Conservation (phyloP, 345 rosid genomes). For the Carallia pectinifolia region DNA sequence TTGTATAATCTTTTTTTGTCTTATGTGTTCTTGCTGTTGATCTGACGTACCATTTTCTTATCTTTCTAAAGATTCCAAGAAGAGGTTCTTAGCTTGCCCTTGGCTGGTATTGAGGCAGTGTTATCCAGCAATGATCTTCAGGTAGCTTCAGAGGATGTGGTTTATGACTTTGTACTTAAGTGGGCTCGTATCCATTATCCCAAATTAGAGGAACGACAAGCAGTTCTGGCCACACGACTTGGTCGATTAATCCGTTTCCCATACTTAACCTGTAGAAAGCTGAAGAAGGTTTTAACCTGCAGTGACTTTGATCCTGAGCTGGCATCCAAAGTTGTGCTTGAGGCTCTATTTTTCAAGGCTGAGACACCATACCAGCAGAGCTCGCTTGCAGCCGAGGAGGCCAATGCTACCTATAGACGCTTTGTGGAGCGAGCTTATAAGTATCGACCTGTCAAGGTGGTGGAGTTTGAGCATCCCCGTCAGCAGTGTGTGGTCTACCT, state of each 20-base stretch:
- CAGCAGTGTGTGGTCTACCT: conserved; percentile 75
- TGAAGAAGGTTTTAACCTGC: conserved; percentile 66
- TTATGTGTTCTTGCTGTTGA: not conserved
- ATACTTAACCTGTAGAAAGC: conserved; percentile 65
- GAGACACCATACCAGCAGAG: conserved; percentile 55
- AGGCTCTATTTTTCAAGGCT: conserved; percentile 78
- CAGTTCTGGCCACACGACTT: conserved; percentile 51
- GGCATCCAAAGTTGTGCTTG: conserved; percentile 59
- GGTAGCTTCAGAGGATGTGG: conserved; percentile 66
- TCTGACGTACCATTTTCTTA: not conserved
- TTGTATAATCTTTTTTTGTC: not conserved
- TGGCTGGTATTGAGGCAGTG: conserved; percentile 77
- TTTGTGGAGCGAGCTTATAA: conserved; percentile 74
- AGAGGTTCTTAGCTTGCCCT: conserved; percentile 72
- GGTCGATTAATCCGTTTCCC: conserved; percentile 71
- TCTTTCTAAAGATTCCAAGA: conserved; percentile 46
- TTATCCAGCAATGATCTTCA: conserved; percentile 64
- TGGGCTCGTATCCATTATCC: conserved; percentile 74
- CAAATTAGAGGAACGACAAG: conserved; percentile 60
- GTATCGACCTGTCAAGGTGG: conserved; percentile 66
- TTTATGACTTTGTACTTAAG: conserved; percentile 64
- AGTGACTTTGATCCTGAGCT: conserved; percentile 57
- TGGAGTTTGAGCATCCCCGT: conserved; percentile 67
- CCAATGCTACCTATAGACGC: conserved; percentile 29
- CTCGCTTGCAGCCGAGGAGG: conserved; percentile 44